Evolutionary conservation across 352 stramenopile species (phyloP).

Genomic region (Phytophthora sp.): DNA sequence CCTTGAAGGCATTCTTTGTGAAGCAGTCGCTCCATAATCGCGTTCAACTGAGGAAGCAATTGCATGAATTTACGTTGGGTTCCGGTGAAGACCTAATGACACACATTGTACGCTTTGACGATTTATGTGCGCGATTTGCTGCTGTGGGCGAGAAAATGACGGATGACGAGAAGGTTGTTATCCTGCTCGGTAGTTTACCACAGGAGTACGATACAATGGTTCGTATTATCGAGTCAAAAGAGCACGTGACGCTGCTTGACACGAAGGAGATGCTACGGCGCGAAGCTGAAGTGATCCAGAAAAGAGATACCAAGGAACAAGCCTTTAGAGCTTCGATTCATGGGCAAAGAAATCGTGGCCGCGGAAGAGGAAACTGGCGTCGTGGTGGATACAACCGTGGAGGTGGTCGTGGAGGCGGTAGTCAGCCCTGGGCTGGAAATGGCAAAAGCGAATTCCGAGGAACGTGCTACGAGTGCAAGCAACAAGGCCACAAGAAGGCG

Average conservation of each 20-base stretch:
- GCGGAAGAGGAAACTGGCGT: neutral
- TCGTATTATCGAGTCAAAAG: conserved; percentile 17
- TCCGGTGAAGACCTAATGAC: conserved; percentile 14
- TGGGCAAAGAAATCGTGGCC: neutral
- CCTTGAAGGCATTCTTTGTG: conserved; percentile 14
- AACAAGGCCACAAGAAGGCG: conserved; percentile 7
- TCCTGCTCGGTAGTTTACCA: conserved; percentile 14
- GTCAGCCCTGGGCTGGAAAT: no score
- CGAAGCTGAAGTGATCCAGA: conserved; percentile 8
- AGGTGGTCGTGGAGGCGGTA: neutral
- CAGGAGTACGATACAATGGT: conserved; percentile 25
- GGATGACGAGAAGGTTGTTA: conserved; percentile 18
- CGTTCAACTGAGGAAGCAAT: conserved; percentile 29
- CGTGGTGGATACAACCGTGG: neutral
- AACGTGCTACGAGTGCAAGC: conserved; percentile 4
- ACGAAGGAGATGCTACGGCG: conserved; percentile 28
- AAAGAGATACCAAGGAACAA: conserved; percentile 4
- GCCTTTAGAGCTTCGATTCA: conserved; percentile 1
- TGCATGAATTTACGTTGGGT: conserved; percentile 14
- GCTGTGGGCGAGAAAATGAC: conserved; percentile 14
- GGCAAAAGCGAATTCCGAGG: neutral
- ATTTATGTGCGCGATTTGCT: conserved; percentile 11
- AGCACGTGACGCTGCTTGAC: conserved; percentile 11
- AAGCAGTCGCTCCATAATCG: conserved; percentile 26
- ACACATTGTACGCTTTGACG: conserved; percentile 18